Evolutionary conservation across 495 filamentous ascomycete species (phyloP), one percentile per base, ranked within the genome.

Genomic region (Wilcoxina mikolae): DNA sequence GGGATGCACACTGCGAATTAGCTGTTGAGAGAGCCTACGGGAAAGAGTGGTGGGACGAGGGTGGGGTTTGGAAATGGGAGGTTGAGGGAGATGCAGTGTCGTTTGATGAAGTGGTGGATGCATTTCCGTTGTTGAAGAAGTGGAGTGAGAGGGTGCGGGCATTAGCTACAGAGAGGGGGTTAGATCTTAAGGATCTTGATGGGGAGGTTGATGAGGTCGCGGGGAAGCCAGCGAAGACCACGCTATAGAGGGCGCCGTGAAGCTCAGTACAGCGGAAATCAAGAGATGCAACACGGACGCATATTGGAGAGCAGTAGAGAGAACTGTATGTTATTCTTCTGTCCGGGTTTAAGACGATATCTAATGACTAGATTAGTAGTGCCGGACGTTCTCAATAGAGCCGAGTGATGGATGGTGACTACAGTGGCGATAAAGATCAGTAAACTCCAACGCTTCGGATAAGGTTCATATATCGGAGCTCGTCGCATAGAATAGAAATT

Each of bases 11-110:
- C 31, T 64, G 64, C 41, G 84, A 89, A 42, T 61, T 95, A 53
- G 69, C 68, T 31, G 71, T 82, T 22, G 71, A 75, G 54, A 69
- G 66, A 45, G 69, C 94, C 9, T 89, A 89, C 71, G 75, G 73
- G 1, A 68, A 59, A 47, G 68, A 76, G 31, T 84, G 68, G 58
- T 83, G 80, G 69, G 72, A 71, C 7, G 69, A 69, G 28, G 75
- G 80, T 55, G 84, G 80, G 9, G 71, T 73, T 10, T 85, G 82
- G 73, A 74, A 62, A 62, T 87, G 78, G 68, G 70, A 71, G 0
- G 73, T 82, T 12, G 71, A 61, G 17, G 59, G 55, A 35, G 42
- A 61, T 17, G 44, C 58, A 3, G 58, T 75, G 18, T 64, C 72
- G 3, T 74, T 78, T 52, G 58, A 67, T 44, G 72, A 76, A 53